Base-by-base conservation (phyloP, 1,284 basidiomycete species). In the Thelephora terrestris region DNA sequence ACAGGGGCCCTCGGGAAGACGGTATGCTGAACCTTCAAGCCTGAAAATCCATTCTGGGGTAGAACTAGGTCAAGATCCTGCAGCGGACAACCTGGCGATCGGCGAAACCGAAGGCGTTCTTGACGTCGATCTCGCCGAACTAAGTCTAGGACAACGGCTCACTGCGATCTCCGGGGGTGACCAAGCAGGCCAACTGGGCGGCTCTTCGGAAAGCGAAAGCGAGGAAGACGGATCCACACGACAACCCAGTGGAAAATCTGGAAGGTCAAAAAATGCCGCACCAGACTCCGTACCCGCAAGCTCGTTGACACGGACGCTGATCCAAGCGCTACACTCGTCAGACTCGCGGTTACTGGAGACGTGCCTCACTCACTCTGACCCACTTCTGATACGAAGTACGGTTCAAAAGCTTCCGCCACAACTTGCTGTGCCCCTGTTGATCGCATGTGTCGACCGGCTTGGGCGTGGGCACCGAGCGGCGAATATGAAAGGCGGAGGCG, bases 311-410 rank as follows among this genome's bases (percentile, higher is more conserved):
- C 85, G 93, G 47, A 94, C 95, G 14, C 76, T 99, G 44, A 91
- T 95, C 45, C 96, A 99, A 68, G 95, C 96, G 0, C 71, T 99
- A 43, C 95, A 99, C 64, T 97, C 95, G 2, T 87, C 88, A 18
- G 96, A 99, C 70, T 79, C 85, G 1, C 80, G 83, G 5, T 71
- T 99, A 36, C 71, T 99, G 50, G 91, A 96, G 59, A 84, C 86
- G 24, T 97, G 93, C 68, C 71, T 99, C 27, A 70, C 78, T 1
- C 91, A 98, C 67, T 88, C 91, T 17, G 85, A 96, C 56, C 71
- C 78, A 7, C 68, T 71, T 1, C 71, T 99, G 38, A 90, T 99
- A 56, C 78, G 84, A 47, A 91, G 91, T 61, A 97, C 95, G 1
- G 85, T 99, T 40, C 77, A 82, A 53, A 78, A 90, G 51, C 71